Conservation (phyloP, 208 protist genomes). For the Leishmania gerbilli region DNA sequence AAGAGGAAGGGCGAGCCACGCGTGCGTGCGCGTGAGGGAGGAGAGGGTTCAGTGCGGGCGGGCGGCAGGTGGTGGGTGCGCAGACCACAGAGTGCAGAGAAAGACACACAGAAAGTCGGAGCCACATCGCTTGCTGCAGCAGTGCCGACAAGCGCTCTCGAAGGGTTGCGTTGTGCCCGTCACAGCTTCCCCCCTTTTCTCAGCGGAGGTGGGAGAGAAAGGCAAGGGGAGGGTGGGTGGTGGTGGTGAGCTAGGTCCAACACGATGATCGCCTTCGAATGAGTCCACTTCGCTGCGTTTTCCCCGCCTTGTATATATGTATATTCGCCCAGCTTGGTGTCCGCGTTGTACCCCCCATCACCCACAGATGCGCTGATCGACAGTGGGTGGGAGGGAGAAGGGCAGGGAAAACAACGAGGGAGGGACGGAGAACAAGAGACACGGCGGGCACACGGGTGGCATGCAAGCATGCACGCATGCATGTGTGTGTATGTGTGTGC, state of each 20-base stretch:
- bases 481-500: not conserved
- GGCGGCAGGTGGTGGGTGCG: not conserved
- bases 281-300: not conserved
- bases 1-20: not conserved
- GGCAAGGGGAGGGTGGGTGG: not conserved
- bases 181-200: not conserved
- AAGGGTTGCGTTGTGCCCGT: not conserved
- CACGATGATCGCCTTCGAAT: not conserved
- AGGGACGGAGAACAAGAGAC: not conserved
- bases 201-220: not conserved
- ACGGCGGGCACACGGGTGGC: not conserved
- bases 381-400: not conserved
- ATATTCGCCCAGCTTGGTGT: too few relatives aligned
- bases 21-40: conserved; percentile 9
- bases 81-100: not conserved
- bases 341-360: too few relatives aligned
- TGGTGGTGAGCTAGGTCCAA: not conserved
- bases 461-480: not conserved
- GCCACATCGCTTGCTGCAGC: not conserved
- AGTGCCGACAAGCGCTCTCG: not conserved
- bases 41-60: not conserved
- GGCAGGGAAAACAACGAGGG: not conserved
- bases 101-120: not conserved
- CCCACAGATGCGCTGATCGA: too few relatives aligned
- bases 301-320: too few relatives aligned